Evolutionary conservation across 495 filamentous ascomycete genomes (phyloP).

Genomic region (Acidiella bohemica): DNA sequence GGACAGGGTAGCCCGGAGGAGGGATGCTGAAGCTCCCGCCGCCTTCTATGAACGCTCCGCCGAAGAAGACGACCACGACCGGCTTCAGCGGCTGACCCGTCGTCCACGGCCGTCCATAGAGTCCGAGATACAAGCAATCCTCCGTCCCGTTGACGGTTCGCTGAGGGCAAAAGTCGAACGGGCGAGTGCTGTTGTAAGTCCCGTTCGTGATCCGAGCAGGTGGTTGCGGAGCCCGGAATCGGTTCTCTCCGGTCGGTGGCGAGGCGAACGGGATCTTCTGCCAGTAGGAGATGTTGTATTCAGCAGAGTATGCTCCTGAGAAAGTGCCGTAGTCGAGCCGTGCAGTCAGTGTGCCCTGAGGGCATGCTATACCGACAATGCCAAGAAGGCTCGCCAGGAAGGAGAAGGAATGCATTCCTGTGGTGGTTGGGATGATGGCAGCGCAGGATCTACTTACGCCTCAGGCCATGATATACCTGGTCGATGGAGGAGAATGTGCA

Average conservation of each 20-base stretch:
- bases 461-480: too few relatives aligned
- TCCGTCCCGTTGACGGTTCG: constrained; percentile 45
- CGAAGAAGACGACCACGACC: constrained; percentile 48
- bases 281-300: constrained; percentile 41
- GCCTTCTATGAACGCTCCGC: constrained; percentile 49
- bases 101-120: constrained; percentile 46
- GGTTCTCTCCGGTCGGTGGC: constrained; percentile 40
- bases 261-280: constrained; percentile 47
- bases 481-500: too few relatives aligned
- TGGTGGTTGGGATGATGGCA: too few relatives aligned
- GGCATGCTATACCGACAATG: background rate
- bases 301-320: constrained; percentile 39
- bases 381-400: background rate
- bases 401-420: background rate
- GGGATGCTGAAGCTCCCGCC: constrained; percentile 40
- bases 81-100: constrained; percentile 32
- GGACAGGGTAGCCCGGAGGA: constrained; percentile 42
- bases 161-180: constrained; percentile 46
- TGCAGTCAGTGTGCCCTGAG: constrained; percentile 16
- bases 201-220: constrained; percentile 35
- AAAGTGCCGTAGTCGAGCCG: constrained; percentile 45
- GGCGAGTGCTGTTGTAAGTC: constrained; percentile 42
- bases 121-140: constrained; percentile 47
- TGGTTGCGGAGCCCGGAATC: constrained; percentile 44
- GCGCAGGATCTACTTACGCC: too few relatives aligned